Base-by-base conservation (phyloP, 2,329 filamentous ascomycete species). In the Neofusicoccum laricinum region DNA sequence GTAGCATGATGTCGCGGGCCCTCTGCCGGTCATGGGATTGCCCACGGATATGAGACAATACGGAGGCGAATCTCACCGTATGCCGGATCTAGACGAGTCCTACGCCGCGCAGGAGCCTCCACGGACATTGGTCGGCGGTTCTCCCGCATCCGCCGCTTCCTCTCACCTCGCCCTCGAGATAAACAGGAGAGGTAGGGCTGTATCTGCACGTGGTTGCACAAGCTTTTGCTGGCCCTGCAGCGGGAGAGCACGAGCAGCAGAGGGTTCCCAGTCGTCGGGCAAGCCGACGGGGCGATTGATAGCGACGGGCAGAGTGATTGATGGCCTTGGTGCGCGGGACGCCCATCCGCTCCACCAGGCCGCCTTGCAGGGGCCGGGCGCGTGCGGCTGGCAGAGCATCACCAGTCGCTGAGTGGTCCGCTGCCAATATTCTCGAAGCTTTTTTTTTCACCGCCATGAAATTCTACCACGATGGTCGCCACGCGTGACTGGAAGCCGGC, bases 401-500 rank as follows among this genome's bases (percentile, higher is more conserved):
- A 59, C 43, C 40, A 45, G 17, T 30, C 55, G 55, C 41, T 30
- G 51, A 30, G 51, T 30, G 38, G 38, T 17, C 36, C 19, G 36
- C 36, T 10, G 38, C 19, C 55, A 45, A 59, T 46, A 59, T 59
- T 45, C 32, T 38, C 55, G 30, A 59, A 59, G 55, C 55, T 59
- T 36, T 59, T 25, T 25, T 30, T 45, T 46, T 46, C 55, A 59
- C 55, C 55, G 55, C 55, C 41, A 59, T 43, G 55, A 6, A 14
- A 46, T 45, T 19, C 55, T 40, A 46, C 55, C 55, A 46, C 55
- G n/a, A 38, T 59, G 55, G 55, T 46, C 11, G 41, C 41, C 55
- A 45, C 55, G 40, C 55, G 55, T 59, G 55, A 59, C 41, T 59
- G 30, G 53, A 10, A 59, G n/a, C 55, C 41, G 55, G 55, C 55